Evolutionary conservation across 208 protist genomes (phyloP), one percentile per base, ranked within the genome.

Genomic region (Leishmania guyanensis): DNA sequence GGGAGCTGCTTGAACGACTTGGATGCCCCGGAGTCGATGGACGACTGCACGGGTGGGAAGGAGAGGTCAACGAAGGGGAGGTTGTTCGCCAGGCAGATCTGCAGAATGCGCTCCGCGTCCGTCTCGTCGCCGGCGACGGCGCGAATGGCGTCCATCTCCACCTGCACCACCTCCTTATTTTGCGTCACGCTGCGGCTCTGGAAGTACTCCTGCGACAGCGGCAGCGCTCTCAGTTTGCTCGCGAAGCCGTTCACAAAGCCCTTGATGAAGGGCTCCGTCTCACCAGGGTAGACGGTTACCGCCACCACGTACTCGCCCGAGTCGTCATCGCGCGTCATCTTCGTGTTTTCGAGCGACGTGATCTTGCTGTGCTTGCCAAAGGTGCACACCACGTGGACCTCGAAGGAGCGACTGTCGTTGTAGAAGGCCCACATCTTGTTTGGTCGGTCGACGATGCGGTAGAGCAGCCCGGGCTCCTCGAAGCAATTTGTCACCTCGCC

Each of bases 371-470:
- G 88, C 78, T 91, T 90, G 73, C 94, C 90, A 77, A 97, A 96
- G 10, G 87, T 91, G 82, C 88, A 93, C 48, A 82, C 69, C 3
- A 97, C 90, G 71, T 93, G 89, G 46, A 96, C 87, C 84, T 96
- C 91, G 77, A 91, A 97, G 54, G 79, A 29, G 50, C 89, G 82
- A 79, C 86, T 95, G 88, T 97, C 94, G 81, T 97, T 97, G 90
- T 96, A 97, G 80, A 97, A 97, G 77, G 92, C 89, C 94, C 92
- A 97, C 20, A 80, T 92, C 80, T 94, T 93, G 51, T 89, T 88
- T 71, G 86, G 87, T 26, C 86, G 86, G 84, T 95, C 86, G 3
- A 97, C 86, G 54, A 97, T 91, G 70, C 92, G 92, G 84, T 96
- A 97, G 22, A 97, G 89, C 68, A 97, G 79, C 12, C 92, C 92